A percentile compares a stretch with the other conserved stretches of the same genome.
Conservation (phyloP, 108 stramenopile genomes). For the Nitzschia palea region DNA sequence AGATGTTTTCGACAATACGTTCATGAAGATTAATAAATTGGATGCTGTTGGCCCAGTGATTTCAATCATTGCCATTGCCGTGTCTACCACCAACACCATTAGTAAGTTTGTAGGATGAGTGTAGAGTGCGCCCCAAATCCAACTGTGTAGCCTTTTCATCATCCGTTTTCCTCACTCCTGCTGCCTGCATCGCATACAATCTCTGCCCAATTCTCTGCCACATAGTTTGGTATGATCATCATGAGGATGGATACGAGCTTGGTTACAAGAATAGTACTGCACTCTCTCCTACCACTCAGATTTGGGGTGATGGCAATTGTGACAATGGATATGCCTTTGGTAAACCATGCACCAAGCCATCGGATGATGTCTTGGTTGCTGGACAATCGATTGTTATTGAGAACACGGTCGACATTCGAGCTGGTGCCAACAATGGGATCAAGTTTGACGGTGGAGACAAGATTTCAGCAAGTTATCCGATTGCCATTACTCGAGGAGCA, state of each 20-base stretch:
- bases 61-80: background rate
- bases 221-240: background rate
- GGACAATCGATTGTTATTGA: conserved; percentile 27
- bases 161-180: too few relatives aligned
- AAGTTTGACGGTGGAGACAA: conserved; percentile 26
- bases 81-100: background rate
- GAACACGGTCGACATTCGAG: conserved; percentile 10
- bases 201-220: too few relatives aligned
- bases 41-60: background rate
- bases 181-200: too few relatives aligned
- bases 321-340: conserved; percentile 21
- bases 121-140: too few relatives aligned
- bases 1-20: background rate
- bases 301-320: conserved; percentile 37
- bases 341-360: background rate
- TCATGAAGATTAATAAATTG: background rate
- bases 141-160: too few relatives aligned
- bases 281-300: conserved; percentile 1
- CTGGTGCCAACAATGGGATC: background rate
- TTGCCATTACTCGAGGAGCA: conserved; percentile 30
- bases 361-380: conserved; percentile 6
- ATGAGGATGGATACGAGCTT: background rate
- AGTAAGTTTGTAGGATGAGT: too few relatives aligned
- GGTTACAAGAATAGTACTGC: background rate
- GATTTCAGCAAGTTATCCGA: conserved; percentile 15